Base-by-base conservation (phyloP, 495 filamentous ascomycete species). In the Penicillium fimorum region DNA sequence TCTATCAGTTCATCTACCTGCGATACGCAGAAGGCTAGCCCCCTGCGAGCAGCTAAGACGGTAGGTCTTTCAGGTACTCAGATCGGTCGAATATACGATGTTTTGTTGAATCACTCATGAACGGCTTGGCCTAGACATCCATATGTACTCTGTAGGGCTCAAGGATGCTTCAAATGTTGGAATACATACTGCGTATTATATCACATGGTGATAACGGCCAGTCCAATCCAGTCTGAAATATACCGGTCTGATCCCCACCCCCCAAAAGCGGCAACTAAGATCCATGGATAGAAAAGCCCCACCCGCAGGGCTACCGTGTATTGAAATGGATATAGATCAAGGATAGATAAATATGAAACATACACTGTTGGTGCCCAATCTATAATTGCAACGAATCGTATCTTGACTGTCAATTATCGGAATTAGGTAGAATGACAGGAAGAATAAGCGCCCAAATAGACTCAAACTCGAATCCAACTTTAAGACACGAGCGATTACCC, bases 211-310 rank as follows among this genome's bases (percentile, higher is more conserved):
- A 25, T 25, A 25, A 25, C 25, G 25, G 25, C 25, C 25, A 25
- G 25, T 25, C 25, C 25, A 11, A 11, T 2, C 41, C 20, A 13
- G 41, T 13, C 41, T 25, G 41, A 44, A 13, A 44, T 44, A 12
- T 44, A 44, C 42, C 35, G 6, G 25, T 11, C 10, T 13, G n/a
- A 17, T 27, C 45, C 45, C 29, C 29, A 4, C 25, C 3, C 45
- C n/a, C 4, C 12, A 47, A 47, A 47, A 17, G 13, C 43, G 43
- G 42, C 43, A 9, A 9, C 18, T 17, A 27, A 47, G 8, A 47
- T 29, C 45, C 45, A 47, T 47, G 45, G 45, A 5, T 33, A 33
- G 9, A 18, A 43, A 47, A 47, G 45, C 45, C 45, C 45, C 45
- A 32, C 45, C 25, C 44, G 44, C 2, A 3, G 15, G 18, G 25